Evolutionary conservation across 208 protist genomes (phyloP), one percentile per base, ranked within the genome.

Genomic region (Endotrypanum monterogeii): DNA sequence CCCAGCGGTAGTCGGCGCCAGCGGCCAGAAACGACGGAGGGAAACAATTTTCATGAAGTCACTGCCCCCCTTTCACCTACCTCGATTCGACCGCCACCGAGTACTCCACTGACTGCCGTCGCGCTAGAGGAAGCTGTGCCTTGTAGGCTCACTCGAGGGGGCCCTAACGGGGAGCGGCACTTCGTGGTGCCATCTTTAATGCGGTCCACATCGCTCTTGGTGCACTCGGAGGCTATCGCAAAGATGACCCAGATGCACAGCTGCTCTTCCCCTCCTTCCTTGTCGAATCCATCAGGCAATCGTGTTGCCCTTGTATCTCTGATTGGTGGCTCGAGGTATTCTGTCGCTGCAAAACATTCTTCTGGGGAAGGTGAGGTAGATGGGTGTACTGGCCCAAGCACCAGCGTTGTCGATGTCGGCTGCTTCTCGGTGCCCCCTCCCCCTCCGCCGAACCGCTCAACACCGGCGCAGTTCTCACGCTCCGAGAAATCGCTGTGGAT

Each of bases 391-490:
- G 20, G 41, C 30, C 39, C n/a, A 44, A 48, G 23, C 25, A 11
- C 39, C 1, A 55, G 8, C 14, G 48, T 56, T 30, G 12, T 23
- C 14, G 48, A 41, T 30, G 3, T 50, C n/a, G 16, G 11, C 28
- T n/a, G 1, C 18, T 2, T 9, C 37, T 8, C 30, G 32, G 52
- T 55, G 48, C 28, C 56, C 35, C 23, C 65, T 46, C 74, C 74
- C 57, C 52, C 70, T 9, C 69, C 74, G 23, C 74, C 74, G 20
- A 48, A 65, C n/a, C 74, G 51, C 1, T 60, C 68, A 30, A 32
- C 25, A 51, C 67, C 60, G 52, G 35, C 44, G 67, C 67, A 61
- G 12, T 79, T 63, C 68, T 60, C 74, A 23, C 67, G 74, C 12
- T 58, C 48, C 23, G 25, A 50, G 35, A 70, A 55, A 41, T 51